Conservation (phyloP, 2,329 filamentous ascomycete species). For the Pyricularia pennisetigena region DNA sequence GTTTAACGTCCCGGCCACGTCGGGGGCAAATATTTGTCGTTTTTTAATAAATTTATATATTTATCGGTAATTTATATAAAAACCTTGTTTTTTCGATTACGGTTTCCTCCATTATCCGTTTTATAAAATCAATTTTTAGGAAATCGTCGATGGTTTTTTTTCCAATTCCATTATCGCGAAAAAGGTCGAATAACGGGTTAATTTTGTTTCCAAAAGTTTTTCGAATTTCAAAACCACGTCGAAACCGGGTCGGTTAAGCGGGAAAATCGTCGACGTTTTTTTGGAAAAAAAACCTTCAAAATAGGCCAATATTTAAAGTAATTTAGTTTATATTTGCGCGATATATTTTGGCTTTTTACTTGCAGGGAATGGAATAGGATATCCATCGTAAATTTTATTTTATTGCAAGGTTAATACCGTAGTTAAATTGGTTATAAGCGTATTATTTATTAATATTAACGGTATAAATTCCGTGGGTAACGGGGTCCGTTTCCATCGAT, state of each 20-base stretch:
- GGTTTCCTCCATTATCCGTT: not conserved
- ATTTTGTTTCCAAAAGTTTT: too few relatives aligned
- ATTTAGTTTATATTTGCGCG: not conserved
- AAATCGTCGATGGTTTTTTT: not conserved
- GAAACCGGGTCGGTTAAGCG: too few relatives aligned
- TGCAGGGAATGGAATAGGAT: not conserved
- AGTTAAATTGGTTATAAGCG: not conserved
- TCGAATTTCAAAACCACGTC: too few relatives aligned
- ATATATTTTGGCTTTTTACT: not conserved
- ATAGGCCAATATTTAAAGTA: too few relatives aligned
- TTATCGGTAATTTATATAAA: not conserved
- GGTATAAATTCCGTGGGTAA: not conserved
- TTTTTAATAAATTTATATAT: not conserved
- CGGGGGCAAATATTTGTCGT: not conserved
- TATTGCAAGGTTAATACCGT: not conserved
- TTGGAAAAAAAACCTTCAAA: too few relatives aligned
- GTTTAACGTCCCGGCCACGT: not conserved
- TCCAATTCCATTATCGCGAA: too few relatives aligned
- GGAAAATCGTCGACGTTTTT: too few relatives aligned
- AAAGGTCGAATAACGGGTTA: too few relatives aligned
- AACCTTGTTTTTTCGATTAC: not conserved
- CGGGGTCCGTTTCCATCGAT: not conserved
- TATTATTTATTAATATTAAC: too few relatives aligned
- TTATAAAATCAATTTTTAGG: not conserved
- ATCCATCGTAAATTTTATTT: not conserved